A percentile compares a stretch with the other conserved stretches of the same genome.
These are phyloP conservation scores for Colletotrichum euphorbiae DNA, from an alignment of 2,329 filamentous ascomycete species.

Conservation along the genomic window DNA sequence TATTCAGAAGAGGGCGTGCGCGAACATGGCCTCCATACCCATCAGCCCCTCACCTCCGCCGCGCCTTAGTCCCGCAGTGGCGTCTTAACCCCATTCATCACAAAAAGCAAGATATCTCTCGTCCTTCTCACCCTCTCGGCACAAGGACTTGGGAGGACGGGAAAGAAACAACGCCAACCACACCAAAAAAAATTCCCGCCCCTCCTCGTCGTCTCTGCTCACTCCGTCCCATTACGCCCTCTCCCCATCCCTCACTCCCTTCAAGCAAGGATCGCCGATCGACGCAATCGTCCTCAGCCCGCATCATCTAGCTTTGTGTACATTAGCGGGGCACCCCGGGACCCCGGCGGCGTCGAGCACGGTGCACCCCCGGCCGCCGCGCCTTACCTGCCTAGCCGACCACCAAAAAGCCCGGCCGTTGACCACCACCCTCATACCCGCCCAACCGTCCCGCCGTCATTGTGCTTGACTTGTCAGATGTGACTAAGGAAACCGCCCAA, in stretches of 20 bases:
- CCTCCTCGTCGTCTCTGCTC: neutral
- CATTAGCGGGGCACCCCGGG: constrained; percentile 2
- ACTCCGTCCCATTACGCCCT: neutral
- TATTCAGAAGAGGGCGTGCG: neutral
- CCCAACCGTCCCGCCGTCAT: constrained; percentile 3
- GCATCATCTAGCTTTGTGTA: constrained; percentile 28
- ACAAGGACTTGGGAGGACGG: neutral
- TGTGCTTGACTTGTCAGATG: neutral
- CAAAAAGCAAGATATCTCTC: constrained; percentile 25
- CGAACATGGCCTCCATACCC: neutral
- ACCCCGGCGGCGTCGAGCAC: neutral
- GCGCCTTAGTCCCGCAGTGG: constrained; percentile 12
- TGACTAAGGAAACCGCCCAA: neutral
- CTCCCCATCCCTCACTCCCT: constrained; percentile 8
- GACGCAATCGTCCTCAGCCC: constrained; percentile 29
- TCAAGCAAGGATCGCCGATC: constrained; percentile 28
- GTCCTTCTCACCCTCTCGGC: neutral
- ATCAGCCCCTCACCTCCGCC: neutral
- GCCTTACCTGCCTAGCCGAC: constrained; percentile 22
- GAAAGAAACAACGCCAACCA: constrained; percentile 18
- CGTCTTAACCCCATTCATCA: constrained; percentile 4
- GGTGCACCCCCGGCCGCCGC: constrained; percentile 23
- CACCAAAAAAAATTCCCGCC: constrained; percentile 18
- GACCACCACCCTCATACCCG: neutral
- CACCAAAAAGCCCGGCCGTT: neutral